These are phyloP conservation scores for Zymoseptoria pseudotritici DNA, from an alignment of 2,329 filamentous ascomycete genomes.

Conservation along the genomic window DNA sequence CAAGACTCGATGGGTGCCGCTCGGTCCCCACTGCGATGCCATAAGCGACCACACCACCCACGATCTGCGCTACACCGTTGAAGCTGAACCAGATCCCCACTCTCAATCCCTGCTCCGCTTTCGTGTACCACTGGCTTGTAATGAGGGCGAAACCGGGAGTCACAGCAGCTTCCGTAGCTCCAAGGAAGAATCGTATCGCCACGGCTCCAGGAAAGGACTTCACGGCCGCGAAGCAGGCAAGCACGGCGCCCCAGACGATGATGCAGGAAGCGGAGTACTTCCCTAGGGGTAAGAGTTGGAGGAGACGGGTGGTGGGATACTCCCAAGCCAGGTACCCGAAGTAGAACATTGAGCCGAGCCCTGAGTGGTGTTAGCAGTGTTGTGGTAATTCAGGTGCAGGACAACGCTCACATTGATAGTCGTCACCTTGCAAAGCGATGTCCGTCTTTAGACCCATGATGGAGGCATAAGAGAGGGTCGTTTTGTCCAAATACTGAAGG, in stretches of 20 bases:
- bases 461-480: constrained; percentile 46
- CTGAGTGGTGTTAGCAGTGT: constrained; percentile 14
- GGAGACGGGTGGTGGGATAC: constrained; percentile 57
- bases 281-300: constrained; percentile 57
- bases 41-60: constrained; percentile 57
- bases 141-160: constrained; percentile 62
- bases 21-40: constrained; percentile 52
- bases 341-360: constrained; percentile 42
- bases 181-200: constrained; percentile 60
- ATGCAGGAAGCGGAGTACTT: constrained; percentile 61
- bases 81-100: constrained; percentile 63
- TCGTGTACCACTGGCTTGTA: constrained; percentile 66
- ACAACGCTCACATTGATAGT: constrained; percentile 48
- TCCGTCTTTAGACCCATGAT: constrained; percentile 44
- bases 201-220: constrained; percentile 55
- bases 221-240: constrained; percentile 57
- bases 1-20: constrained; percentile 50
- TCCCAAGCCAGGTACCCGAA: constrained; percentile 52
- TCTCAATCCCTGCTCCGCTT: constrained; percentile 56
- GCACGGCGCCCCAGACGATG: constrained; percentile 54
- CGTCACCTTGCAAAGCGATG: constrained; percentile 39
- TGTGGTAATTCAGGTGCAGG: constrained; percentile 46
- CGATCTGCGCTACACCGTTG: constrained; percentile 57
- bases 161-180: constrained; percentile 60
- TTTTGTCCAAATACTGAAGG: constrained; percentile 57